Conservation (phyloP, 306 rosid genomes). For the Sesbania bispinosa region DNA sequence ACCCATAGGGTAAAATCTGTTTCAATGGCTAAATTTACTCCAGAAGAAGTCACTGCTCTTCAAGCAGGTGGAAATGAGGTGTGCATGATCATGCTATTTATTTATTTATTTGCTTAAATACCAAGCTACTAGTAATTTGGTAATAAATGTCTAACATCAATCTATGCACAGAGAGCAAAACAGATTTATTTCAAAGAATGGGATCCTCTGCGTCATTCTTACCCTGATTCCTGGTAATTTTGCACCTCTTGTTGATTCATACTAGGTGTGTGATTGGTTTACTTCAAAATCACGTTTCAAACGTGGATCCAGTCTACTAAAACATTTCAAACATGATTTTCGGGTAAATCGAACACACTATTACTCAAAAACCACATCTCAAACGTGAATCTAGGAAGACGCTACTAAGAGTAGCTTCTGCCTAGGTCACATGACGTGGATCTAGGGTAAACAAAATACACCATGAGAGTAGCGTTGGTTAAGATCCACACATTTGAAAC, state of each 20-base stretch:
- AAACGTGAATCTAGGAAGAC: too few species aligned
- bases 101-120: neutral
- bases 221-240: constrained; percentile 64
- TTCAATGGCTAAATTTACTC: constrained; percentile 75
- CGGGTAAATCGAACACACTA: too few species aligned
- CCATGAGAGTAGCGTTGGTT: too few species aligned
- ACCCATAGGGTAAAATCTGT: constrained; percentile 90
- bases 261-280: too few species aligned
- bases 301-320: too few species aligned
- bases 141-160: constrained; percentile 5
- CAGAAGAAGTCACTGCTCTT: constrained; percentile 77
- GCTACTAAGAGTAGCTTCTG: too few species aligned
- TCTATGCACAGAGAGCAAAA: constrained; percentile 62
- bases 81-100: neutral
- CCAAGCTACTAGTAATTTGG: neutral
- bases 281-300: too few species aligned
- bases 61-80: constrained; percentile 97
- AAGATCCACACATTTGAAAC: too few species aligned
- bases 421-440: too few species aligned
- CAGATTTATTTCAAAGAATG: constrained; percentile 68
- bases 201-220: constrained; percentile 59
- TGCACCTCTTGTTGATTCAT: neutral
- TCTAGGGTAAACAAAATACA: too few species aligned
- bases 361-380: too few species aligned
- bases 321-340: too few species aligned